These are phyloP conservation scores for Akanthomyces muscarius DNA, from an alignment of 2,329 filamentous ascomycete genomes.

Conservation along the genomic window DNA sequence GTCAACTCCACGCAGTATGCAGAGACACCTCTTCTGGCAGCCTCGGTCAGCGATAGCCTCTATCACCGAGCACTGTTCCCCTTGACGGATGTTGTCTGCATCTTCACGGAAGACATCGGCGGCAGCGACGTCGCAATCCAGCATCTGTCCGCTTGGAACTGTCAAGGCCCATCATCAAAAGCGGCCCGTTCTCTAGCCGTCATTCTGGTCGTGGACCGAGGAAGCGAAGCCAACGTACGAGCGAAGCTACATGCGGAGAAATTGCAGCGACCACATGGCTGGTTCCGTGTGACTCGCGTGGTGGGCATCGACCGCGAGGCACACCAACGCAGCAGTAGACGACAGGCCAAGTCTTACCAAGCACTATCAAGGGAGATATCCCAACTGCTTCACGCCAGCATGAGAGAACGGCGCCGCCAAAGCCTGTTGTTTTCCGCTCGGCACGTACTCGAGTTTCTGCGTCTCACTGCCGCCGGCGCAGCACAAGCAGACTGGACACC, in stretches of 20 bases:
- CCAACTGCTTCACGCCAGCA: background rate
- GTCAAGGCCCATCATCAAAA: background rate
- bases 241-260: background rate
- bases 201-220: slow-evolving; percentile 3
- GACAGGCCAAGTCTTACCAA: background rate
- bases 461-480: background rate
- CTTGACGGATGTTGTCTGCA: slow-evolving; percentile 11
- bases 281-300: background rate
- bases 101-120: slow-evolving; percentile 15
- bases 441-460: background rate
- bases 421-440: background rate
- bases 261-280: background rate
- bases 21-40: background rate
- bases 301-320: background rate
- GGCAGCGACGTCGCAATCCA: slow-evolving; percentile 6
- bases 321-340: background rate
- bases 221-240: background rate
- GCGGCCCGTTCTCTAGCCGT: background rate
- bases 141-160: slow-evolving; percentile 4
- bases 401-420: background rate
- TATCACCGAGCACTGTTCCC: slow-evolving; percentile 6
- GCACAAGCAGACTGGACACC: background rate
- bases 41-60: background rate
- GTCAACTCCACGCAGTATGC: background rate
- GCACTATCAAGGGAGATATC: background rate